phyloP scores from a whole-genome alignment of 805 yeast genomes.

The Nakazawaea wickerhamii region DNA sequence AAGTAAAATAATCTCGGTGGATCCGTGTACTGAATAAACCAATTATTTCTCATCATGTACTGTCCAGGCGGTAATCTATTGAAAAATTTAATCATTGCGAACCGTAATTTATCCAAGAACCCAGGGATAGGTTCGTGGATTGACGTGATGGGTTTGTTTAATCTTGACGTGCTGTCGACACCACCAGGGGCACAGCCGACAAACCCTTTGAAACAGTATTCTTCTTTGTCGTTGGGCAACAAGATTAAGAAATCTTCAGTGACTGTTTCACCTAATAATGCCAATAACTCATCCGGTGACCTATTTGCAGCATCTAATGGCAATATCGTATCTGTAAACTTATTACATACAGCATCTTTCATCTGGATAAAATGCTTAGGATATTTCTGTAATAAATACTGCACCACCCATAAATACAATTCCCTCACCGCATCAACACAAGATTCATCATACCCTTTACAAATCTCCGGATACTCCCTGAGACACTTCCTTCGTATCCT shows the following conservation, averaged over 20 bases:
- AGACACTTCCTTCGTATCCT: slow-evolving; percentile 32
- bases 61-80: slow-evolving; percentile 43
- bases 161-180: slow-evolving; percentile 53
- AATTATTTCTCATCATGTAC: slow-evolving; percentile 52
- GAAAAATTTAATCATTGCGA: slow-evolving; percentile 58
- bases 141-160: slow-evolving; percentile 44
- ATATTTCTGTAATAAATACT: slow-evolving; percentile 40
- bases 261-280: slow-evolving; percentile 25
- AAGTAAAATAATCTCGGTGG: slow-evolving; percentile 39
- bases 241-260: slow-evolving; percentile 64
- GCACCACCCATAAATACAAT: slow-evolving; percentile 37
- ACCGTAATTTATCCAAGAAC: slow-evolving; percentile 44
- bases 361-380: slow-evolving; percentile 44
- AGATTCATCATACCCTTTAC: slow-evolving; percentile 28
- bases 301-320: slow-evolving; percentile 13
- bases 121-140: slow-evolving; percentile 65
- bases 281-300: slow-evolving; percentile 15
- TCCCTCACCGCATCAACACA: slow-evolving; percentile 39
- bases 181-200: slow-evolving; percentile 70
- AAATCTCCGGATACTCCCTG: slow-evolving; percentile 26
- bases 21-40: slow-evolving; percentile 50
- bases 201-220: slow-evolving; percentile 53
- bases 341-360: slow-evolving; percentile 14
- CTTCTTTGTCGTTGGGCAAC: slow-evolving; percentile 32
- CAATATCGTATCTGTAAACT: slow-evolving; percentile 25